These are phyloP conservation scores for Boletus rex-veris DNA, from an alignment of 768 basidiomycete genomes.

Conservation along the genomic window DNA sequence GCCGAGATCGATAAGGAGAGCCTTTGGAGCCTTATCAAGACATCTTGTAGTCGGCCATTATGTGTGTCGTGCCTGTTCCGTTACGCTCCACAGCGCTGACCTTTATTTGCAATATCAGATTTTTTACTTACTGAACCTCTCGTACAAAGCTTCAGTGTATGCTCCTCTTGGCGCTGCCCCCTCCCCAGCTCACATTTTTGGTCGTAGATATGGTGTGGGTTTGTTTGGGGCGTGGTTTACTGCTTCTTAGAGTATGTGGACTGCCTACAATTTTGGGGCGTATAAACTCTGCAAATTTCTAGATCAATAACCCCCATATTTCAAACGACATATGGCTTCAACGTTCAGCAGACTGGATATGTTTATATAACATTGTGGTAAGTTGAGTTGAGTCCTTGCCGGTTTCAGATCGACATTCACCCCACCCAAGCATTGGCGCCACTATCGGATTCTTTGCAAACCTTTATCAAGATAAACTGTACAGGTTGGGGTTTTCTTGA, in stretches of 20 bases:
- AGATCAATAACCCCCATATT: conserved; percentile 60
- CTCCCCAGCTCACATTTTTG: background rate
- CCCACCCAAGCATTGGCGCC: conserved; percentile 45
- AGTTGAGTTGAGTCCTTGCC: conserved; percentile 11
- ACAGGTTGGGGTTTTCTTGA: conserved; percentile 33
- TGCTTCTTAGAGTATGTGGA: conserved; percentile 53
- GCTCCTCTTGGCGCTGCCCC: conserved; percentile 16
- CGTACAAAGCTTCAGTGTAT: conserved; percentile 66
- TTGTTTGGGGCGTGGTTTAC: conserved; percentile 74
- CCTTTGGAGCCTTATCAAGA: conserved; percentile 55
- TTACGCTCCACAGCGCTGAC: background rate
- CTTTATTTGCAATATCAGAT: conserved; percentile 8
- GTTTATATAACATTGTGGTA: conserved; percentile 54
- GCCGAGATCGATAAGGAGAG: conserved; percentile 59
- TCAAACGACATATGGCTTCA: conserved; percentile 54
- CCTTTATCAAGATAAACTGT: conserved; percentile 48
- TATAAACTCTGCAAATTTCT: background rate
- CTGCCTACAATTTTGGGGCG: background rate
- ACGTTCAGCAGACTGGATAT: conserved; percentile 54
- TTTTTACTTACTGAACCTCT: conserved; percentile 52
- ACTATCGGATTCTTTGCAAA: conserved; percentile 43
- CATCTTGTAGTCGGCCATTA: conserved; percentile 66
- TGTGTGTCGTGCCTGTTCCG: conserved; percentile 40
- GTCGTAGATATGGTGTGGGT: conserved; percentile 57
- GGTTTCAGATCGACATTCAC: background rate